Evolutionary conservation across 2,329 filamentous ascomycete genomes (phyloP), one percentile per base, ranked within the genome.

Genomic region (Fusarium sp.): DNA sequence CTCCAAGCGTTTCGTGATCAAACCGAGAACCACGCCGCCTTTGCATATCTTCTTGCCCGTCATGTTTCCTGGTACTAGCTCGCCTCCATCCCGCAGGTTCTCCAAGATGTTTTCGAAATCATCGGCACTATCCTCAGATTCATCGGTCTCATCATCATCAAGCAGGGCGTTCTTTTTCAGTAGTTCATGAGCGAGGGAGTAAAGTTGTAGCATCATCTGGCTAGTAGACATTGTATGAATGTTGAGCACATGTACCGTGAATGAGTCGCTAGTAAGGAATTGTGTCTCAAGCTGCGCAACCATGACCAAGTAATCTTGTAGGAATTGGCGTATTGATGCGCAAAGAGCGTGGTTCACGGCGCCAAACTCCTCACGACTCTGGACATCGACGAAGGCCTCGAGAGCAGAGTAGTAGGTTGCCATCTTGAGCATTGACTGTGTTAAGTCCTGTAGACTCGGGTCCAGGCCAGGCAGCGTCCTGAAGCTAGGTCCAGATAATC

Each of bases 291-390:
- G 85, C 78, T 99, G 96, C 18, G 94, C 94, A 75, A 98, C 90
- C 80, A 99, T 88, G 57, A 97, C 90, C 60, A 98, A 85, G 77
- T 98, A 99, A 78, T 99, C 96, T 62, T 97, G 96, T 28, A 99
- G 82, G 44, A 97, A 86, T 77, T 93, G 97, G 64, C 96, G 90
- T 74, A 99, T 94, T 9, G 95, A 92, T n/a, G 96, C 95, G 79
- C 96, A 98, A 33, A 99, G 84, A 1, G 96, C 95, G 81, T 99
- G 96, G 77, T 97, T 98, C 65, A 99, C 95, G 20, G 93, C 91
- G 10, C 96, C 96, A 79, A 95, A 98, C 77, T 98, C 93, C 52
- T 96, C 93, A 42, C 94, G 87, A 77, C 95, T 97, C 78, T 98
- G 94, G 2, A 98, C 92, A 75, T 99, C 95, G 50, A 98, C 91